Base-by-base conservation (phyloP, 345 rosid species). In the Populus euphratica region DNA sequence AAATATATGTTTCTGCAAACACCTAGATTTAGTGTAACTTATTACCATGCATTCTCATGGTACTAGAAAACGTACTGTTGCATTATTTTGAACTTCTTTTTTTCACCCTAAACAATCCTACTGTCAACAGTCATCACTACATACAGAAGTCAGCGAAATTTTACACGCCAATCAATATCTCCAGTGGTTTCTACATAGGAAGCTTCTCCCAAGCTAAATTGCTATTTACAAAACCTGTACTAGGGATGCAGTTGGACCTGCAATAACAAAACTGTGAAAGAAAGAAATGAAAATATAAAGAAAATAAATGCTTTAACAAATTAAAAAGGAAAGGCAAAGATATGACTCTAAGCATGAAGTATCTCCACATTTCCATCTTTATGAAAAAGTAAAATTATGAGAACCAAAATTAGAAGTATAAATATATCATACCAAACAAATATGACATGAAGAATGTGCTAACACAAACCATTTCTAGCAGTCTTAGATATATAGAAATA, bases 191-290 rank as follows among this genome's bases (percentile, higher is more conserved):
- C 69, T 66, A 21, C 21, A 39, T 69, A 69, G 25, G 41, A 75
- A 63, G 67, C 72, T 67, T 75, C 68, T 62, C 54, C 79, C 39
- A 73, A 31, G 75, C 76, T 68, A 62, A 70, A 66, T 73, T 69
- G 76, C 76, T 82, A 79, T 85, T 25, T 82, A 77, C 83, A 85
- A 68, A 71, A 50, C 73, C 76, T 44, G 25, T 12, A 23, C 75
- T 65, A 68, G 33, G 68, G 44, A 16, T 76, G 54, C 66, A 44
- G 67, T 36, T 68, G 43, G 39, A 79, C 79, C 87, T 85, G 83
- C 82, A 68, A 38, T 12, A 18, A 38, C 56, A 72, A 70, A 59
- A n/a, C 14, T 59, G 64, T 35, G 21, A 36, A 63, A 25, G 31
- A 41, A 33, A 10, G 23, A 65, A 20, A 12, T 1, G 21, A 35